Evolutionary conservation across 257 asterid species (phyloP).

Genomic region (Salvia splendens): DNA sequence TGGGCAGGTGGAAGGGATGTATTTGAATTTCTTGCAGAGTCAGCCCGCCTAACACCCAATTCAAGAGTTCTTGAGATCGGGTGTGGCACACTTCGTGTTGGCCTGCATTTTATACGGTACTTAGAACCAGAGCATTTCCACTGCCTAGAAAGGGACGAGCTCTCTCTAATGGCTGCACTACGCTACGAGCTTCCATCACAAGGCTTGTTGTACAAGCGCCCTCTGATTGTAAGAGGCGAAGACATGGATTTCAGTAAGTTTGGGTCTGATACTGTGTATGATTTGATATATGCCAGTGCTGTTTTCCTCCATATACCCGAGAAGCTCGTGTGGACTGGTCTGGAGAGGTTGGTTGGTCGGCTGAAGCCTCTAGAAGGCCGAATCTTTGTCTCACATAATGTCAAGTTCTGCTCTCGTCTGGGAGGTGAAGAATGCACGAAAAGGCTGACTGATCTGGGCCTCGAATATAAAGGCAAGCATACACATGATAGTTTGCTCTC

Average conservation of each 20-base stretch:
- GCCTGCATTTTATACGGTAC: constrained; percentile 81
- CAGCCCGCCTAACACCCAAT: constrained; percentile 49
- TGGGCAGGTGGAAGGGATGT: constrained; percentile 99
- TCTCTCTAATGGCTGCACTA: constrained; percentile 88
- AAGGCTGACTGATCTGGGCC: constrained; percentile 60
- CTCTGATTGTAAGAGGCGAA: constrained; percentile 80
- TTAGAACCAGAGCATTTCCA: constrained; percentile 67
- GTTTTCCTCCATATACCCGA: constrained; percentile 96
- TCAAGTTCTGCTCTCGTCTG: constrained; percentile 91
- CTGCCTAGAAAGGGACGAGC: constrained; percentile 92
- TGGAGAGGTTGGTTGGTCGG: constrained; percentile 63
- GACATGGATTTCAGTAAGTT: constrained; percentile 89
- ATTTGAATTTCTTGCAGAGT: constrained; percentile 80
- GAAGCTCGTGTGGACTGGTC: constrained; percentile 83
- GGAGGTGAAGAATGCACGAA: constrained; percentile 86
- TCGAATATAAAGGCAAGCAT: constrained; percentile 77
- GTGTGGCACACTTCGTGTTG: constrained; percentile 97
- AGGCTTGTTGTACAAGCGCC: constrained; percentile 79
- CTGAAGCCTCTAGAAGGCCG: constrained; percentile 72
- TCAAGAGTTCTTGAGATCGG: constrained; percentile 91
- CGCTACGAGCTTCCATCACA: constrained; percentile 92
- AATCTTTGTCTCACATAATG: constrained; percentile 80
- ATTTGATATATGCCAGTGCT: constrained; percentile 88
- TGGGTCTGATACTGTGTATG: constrained; percentile 55
- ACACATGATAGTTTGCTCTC: constrained; percentile 91